Evolutionary conservation across 768 basidiomycete genomes (phyloP).

Genomic region (Hydnomerulius pinastri): DNA sequence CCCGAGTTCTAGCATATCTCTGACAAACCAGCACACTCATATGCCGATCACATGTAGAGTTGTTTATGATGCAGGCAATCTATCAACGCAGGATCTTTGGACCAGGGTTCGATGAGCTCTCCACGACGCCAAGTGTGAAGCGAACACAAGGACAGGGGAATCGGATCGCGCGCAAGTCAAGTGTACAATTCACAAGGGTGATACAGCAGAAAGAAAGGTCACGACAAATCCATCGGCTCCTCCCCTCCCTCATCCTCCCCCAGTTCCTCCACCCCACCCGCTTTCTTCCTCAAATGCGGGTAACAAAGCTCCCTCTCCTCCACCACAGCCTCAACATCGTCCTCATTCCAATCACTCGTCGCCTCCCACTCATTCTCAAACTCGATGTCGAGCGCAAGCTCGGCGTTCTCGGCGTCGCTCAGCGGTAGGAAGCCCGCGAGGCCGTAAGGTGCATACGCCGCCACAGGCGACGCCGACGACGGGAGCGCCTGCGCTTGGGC

Average conservation of each 20-base stretch:
- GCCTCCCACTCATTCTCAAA: slow-evolving; percentile 92
- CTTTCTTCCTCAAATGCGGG: slow-evolving; percentile 34
- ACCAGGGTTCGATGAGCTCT: too few species aligned
- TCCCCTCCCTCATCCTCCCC: slow-evolving; percentile 43
- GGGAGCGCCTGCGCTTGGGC: slow-evolving; percentile 50
- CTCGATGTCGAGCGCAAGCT: slow-evolving; percentile 73
- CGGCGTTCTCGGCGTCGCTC: slow-evolving; percentile 47
- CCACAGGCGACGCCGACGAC: neutral
- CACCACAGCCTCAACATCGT: slow-evolving; percentile 72
- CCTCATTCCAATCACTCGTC: slow-evolving; percentile 89
- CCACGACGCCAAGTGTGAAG: too few species aligned
- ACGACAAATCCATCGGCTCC: slow-evolving; percentile 42
- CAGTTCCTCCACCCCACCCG: neutral
- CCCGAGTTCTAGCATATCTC: too few species aligned
- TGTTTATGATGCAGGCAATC: too few species aligned
- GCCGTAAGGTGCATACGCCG: slow-evolving; percentile 10
- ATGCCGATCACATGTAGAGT: too few species aligned
- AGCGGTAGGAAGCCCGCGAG: slow-evolving; percentile 28
- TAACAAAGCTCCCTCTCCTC: slow-evolving; percentile 78
- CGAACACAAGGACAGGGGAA: too few species aligned
- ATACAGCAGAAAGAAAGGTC: neutral
- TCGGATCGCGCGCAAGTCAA: too few species aligned
- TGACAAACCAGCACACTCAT: too few species aligned
- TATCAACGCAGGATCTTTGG: too few species aligned
- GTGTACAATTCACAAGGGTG: too few species aligned